Base-by-base conservation (phyloP, 192 early-diverging fungal species). In the Gigaspora rosea region DNA sequence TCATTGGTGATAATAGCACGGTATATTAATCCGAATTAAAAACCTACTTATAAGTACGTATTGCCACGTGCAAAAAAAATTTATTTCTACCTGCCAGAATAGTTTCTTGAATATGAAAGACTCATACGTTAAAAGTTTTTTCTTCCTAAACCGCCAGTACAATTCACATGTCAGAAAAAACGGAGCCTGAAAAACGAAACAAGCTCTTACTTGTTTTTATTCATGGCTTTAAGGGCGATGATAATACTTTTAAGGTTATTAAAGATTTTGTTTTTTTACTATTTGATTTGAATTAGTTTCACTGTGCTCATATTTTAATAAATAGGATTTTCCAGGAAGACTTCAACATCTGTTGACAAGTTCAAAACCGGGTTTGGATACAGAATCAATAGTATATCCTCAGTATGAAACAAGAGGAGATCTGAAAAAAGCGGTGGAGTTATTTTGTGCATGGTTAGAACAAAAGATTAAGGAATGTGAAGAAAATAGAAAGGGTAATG, bases 171-270 rank as follows among this genome's bases (percentile, higher is more conserved):
- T 41, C 41, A 41, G 52, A 56, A 56, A 11, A 18, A 54, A 54
- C 2, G 16, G 52, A 54, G 9, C 11, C 15, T 11, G 70, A 75
- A 33, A 78, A 78, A 54, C 77, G 41, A 36, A 82, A 85, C 54
- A 84, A 84, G 49, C 68, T 88, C 8, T 69, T 90, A 8, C 76
- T 90, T 4, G 41, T 90, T 22, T 90, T 88, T 71, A 69, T 88
- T 13, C 89, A 90, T 75, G 89, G 89, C 5, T 90, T 88, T 68
- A 79, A 81, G 59, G 89, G 89, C 16, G 78, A 81, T 76, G 87
- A 87, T 63, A 72, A 77, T 16, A 81, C 82, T 57, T 86, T 86
- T 58, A 46, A 81, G 66, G 85, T 86, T 78, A 57, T 16, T 47
- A 56, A 18, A 0, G 5, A 18, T 56, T 56, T 18, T 56, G 13